A percentile compares a stretch with the other conserved stretches of the same genome.
Conservation (phyloP, 306 rosid genomes). For the Delonix regia region DNA sequence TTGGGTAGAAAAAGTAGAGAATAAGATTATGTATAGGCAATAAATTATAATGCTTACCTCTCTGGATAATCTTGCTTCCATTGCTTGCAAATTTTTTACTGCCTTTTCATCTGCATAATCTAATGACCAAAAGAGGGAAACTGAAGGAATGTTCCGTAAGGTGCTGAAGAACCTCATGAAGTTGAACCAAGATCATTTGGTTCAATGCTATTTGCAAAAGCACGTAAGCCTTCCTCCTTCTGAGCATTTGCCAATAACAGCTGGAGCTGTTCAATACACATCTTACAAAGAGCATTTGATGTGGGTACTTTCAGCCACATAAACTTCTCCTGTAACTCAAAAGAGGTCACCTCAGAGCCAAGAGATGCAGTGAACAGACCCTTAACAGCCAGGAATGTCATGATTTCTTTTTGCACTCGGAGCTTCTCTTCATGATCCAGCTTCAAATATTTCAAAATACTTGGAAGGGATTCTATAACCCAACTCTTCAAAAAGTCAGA, state of each 20-base stretch:
- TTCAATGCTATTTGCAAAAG: constrained; percentile 54
- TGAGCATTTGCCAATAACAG: constrained; percentile 74
- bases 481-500: constrained; percentile 83
- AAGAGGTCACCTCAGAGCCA: constrained; percentile 92
- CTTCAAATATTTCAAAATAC: constrained; percentile 71
- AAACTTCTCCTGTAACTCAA: constrained; percentile 85
- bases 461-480: constrained; percentile 89
- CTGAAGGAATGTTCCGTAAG: constrained; percentile 83
- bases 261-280: constrained; percentile 95
- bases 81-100: constrained; percentile 66
- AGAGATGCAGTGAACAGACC: constrained; percentile 92
- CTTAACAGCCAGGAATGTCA: constrained; percentile 93
- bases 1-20: background rate
- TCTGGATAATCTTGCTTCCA: constrained; percentile 61
- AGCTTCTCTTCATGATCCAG: constrained; percentile 70
- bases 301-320: constrained; percentile 94
- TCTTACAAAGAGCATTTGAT: constrained; percentile 79
- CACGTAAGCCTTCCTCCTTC: constrained; percentile 69
- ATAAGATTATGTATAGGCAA: background rate
- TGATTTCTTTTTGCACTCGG: constrained; percentile 71
- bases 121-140: constrained; percentile 76
- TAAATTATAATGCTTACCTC: constrained; percentile 56
- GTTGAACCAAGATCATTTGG: constrained; percentile 83
- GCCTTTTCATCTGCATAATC: constrained; percentile 69
- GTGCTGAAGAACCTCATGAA: constrained; percentile 89